A percentile compares a stretch with the other conserved stretches of the same genome.
phyloP scores from a whole-genome alignment of 106 monocot genomes.

The Cymbidium sinense region DNA sequence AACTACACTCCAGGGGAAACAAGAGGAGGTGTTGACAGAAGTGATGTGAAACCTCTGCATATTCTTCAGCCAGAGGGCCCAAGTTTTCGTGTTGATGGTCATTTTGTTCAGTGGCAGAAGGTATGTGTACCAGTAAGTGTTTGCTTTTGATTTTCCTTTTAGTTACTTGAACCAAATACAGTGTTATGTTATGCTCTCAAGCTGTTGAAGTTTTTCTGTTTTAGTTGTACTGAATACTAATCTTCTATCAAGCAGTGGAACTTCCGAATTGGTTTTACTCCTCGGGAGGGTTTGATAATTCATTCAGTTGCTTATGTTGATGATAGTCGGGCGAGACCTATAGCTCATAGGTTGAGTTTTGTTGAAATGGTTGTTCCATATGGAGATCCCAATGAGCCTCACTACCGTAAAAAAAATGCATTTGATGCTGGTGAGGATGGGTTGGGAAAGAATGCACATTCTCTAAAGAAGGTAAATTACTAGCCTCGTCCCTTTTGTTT shows the following conservation, averaged over 20 bases:
- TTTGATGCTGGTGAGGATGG: slow-evolving; percentile 99
- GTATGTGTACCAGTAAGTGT: slow-evolving; percentile 16
- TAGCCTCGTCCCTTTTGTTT: neutral
- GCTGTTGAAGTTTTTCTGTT: neutral
- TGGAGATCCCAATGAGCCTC: slow-evolving; percentile 98
- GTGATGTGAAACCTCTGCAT: slow-evolving; percentile 87
- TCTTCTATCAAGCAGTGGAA: slow-evolving; percentile 55
- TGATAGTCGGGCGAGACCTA: slow-evolving; percentile 84
- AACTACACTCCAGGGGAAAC: slow-evolving; percentile 86
- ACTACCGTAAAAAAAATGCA: slow-evolving; percentile 94
- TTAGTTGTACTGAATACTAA: neutral
- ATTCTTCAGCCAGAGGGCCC: slow-evolving; percentile 98
- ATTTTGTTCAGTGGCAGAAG: slow-evolving; percentile 98
- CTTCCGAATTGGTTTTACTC: slow-evolving; percentile 94
- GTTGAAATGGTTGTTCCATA: slow-evolving; percentile 99
- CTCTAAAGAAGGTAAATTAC: slow-evolving; percentile 72
- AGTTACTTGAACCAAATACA: neutral
- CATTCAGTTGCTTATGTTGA: slow-evolving; percentile 96
- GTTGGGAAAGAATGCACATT: slow-evolving; percentile 92
- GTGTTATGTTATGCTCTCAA: neutral
- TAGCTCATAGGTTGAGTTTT: slow-evolving; percentile 88
- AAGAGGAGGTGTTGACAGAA: slow-evolving; percentile 90
- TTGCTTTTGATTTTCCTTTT: neutral
- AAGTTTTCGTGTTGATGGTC: slow-evolving; percentile 86
- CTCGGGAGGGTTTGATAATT: slow-evolving; percentile 90